Evolutionary conservation across 345 rosid genomes (phyloP).

Genomic region (Populus ilicifolia): DNA sequence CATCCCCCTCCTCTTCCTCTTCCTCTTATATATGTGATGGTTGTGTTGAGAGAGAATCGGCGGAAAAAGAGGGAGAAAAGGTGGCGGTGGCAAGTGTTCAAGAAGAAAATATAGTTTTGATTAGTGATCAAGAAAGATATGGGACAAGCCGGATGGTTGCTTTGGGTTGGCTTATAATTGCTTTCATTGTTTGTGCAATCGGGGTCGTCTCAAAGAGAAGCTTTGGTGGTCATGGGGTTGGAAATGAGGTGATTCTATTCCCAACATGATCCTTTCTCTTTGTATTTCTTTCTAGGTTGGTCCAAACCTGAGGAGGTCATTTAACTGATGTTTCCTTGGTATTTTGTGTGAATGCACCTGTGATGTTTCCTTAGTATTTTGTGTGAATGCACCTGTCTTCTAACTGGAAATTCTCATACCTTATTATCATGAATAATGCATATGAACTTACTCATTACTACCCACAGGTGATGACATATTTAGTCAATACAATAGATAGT

Average conservation of each 20-base stretch:
- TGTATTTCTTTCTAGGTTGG: neutral
- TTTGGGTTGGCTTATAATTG: constrained; percentile 19
- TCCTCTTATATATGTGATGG: constrained; percentile 12
- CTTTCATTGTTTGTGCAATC: constrained; percentile 4
- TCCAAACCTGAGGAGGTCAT: neutral
- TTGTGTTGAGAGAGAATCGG: constrained; percentile 7
- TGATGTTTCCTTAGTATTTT: too few relatives aligned
- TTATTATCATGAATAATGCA: neutral
- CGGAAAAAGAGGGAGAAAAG: constrained; percentile 2
- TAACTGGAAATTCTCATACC: neutral
- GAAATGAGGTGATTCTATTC: constrained; percentile 20
- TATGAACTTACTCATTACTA: neutral
- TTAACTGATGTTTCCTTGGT: neutral
- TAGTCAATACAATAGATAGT: neutral
- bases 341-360: neutral
- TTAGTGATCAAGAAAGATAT: neutral
- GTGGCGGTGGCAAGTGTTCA: neutral
- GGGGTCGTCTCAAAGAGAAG: constrained; percentile 13
- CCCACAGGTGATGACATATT: neutral
- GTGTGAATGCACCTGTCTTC: neutral
- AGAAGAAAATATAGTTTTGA: neutral
- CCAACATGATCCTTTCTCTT: constrained; percentile 33
- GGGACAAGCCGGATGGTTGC: neutral
- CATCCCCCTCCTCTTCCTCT: neutral
- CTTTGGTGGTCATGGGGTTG: constrained; percentile 9